Base-by-base conservation (phyloP, 441 rosid species). In the Capsella rubella region DNA sequence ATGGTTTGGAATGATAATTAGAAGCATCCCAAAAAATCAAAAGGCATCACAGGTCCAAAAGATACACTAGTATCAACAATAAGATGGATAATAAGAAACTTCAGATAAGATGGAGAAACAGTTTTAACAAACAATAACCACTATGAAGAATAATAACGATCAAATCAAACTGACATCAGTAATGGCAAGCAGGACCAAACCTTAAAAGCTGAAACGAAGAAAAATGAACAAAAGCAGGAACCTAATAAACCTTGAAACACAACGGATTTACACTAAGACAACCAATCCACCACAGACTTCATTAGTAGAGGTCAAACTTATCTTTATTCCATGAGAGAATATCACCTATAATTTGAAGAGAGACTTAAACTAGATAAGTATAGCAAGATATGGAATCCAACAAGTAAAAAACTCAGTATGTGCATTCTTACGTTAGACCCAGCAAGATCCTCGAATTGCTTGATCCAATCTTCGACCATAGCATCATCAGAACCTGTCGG, bases 371-470 rank as follows among this genome's bases (percentile, higher is more conserved):
- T 67, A 42, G 12, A 39, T 9, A 53, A 42, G 21, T 27, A n/a
- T n/a, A 14, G 18, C 5, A 60, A 50, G 67, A 61, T 16, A 46
- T 39, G 50, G 57, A 15, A 0, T 40, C 7, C 6, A 67, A 37
- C 6, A 14, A 15, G 49, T 15, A 31, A 37, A 37, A 46, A 73
- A 49, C 2, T 51, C 4, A n/a, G 55, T 29, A 50, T 49, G 13
- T 9, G 28, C 1, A 49, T 9, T 0, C 53, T 25, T 62, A 92
- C 99, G 95, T 89, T 90, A 80, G 90, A 70, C 14, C 89, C 96
- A 58, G 93, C 82, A 65, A 92, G 84, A 80, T 91, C 92, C 87
- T 90, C 97, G 69, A 95, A 92, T 78, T 91, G 99, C 83, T 91
- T 95, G 57, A 92, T 89, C 99, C 93, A 95, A 65, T 95, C 98